A percentile compares a stretch with the other conserved stretches of the same genome.
phyloP scores from a whole-genome alignment of 305 asterid genomes.

The Coffea humblotiana region DNA sequence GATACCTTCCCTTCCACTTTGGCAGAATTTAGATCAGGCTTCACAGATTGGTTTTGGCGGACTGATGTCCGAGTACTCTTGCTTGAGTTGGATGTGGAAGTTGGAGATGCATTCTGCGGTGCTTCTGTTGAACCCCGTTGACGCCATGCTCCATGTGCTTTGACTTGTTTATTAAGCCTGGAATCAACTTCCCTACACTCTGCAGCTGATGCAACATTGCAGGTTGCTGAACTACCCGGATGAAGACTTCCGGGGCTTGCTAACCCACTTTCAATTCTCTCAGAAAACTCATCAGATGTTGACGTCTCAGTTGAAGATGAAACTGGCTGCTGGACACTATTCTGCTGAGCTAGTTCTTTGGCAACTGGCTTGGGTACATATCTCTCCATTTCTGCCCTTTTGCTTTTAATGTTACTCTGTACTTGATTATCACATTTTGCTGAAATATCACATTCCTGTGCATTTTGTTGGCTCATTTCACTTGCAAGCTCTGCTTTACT shows the following conservation, averaged over 20 bases:
- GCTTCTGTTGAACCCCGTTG: constrained; percentile 53
- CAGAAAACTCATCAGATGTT: constrained; percentile 41
- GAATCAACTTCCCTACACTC: constrained; percentile 48
- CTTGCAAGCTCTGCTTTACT: constrained; percentile 56
- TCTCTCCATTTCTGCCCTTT: constrained; percentile 97
- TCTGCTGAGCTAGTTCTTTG: constrained; percentile 88
- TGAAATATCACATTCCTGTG: constrained; percentile 37
- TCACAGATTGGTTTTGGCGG: constrained; percentile 33
- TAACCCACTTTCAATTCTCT: constrained; percentile 35
- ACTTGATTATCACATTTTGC: constrained; percentile 41
- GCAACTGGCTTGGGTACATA: constrained; percentile 95
- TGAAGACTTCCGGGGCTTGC: constrained; percentile 32
- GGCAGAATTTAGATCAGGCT: constrained; percentile 33
- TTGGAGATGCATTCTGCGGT: constrained; percentile 32
- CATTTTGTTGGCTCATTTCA: constrained; percentile 45
- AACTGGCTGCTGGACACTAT: constrained; percentile 37
- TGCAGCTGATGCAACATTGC: constrained; percentile 26
- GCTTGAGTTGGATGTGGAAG: constrained; percentile 41
- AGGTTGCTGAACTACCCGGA: constrained; percentile 36
- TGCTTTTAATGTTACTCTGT: constrained; percentile 62
- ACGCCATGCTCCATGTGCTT: constrained; percentile 62
- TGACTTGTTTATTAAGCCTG: constrained; percentile 52
- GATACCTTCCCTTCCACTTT: constrained; percentile 34
- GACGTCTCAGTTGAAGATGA: constrained; percentile 35
- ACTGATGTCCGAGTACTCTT: constrained; percentile 33